Evolutionary conservation across 73 alveolate genomes (phyloP).

Genomic region (Paramecium tetraurelia): DNA sequence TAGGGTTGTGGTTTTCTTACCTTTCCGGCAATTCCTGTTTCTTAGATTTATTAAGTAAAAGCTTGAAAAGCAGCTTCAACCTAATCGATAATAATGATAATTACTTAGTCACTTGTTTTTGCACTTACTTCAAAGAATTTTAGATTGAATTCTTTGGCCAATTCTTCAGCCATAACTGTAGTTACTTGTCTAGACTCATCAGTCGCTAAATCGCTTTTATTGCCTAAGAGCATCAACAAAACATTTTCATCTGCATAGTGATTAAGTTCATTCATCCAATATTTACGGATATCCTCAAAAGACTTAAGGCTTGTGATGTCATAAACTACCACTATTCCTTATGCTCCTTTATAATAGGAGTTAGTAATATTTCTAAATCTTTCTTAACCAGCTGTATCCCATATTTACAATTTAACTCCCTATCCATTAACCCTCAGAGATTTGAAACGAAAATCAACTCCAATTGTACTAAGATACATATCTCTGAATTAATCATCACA

Average conservation of each 20-base stretch:
- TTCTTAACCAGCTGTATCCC: constrained; percentile 68
- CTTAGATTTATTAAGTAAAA: not conserved
- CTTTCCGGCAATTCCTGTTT: not conserved
- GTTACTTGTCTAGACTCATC: constrained; percentile 55
- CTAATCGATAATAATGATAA: not conserved
- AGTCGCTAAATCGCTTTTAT: constrained; percentile 53
- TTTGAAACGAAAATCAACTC: constrained; percentile 82
- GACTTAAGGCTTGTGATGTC: constrained; percentile 63
- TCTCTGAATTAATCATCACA: constrained; percentile 71
- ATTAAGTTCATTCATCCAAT: constrained; percentile 65
- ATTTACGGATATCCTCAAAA: constrained; percentile 45
- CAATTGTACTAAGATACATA: constrained; percentile 76
- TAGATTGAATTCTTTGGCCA: constrained; percentile 35
- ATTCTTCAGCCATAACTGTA: constrained; percentile 42
- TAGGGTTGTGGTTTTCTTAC: not conserved
- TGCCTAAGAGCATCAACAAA: constrained; percentile 57
- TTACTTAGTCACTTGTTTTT: constrained; percentile 37
- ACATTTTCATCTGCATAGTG: constrained; percentile 58
- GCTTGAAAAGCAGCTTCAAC: constrained; percentile 18
- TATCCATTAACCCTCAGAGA: constrained; percentile 69
- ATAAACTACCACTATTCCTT: constrained; percentile 25
- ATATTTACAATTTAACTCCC: constrained; percentile 67
- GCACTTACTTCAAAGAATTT: constrained; percentile 25
- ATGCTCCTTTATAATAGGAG: constrained; percentile 58
- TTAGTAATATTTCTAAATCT: constrained; percentile 52